Percentiles rank a stretch among this genome's conserved stretches.
phyloP scores from a whole-genome alignment of 2,329 filamentous ascomycete genomes.

The Ophiostoma angusticollis region DNA sequence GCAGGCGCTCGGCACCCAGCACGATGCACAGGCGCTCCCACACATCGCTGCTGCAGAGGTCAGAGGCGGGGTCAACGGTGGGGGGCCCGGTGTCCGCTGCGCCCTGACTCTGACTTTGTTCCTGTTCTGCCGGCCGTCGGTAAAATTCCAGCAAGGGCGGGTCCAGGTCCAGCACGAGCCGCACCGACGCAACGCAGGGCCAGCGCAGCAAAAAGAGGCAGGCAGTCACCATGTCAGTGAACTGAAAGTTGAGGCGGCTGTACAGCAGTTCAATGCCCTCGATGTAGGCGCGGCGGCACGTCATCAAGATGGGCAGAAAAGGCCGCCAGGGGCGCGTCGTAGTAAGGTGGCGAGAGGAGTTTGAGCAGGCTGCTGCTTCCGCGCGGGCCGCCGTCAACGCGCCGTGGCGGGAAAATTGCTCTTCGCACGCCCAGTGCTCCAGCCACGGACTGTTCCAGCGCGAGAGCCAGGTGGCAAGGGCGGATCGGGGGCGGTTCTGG shows the following conservation, averaged over 20 bases:
- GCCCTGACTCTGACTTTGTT: not conserved
- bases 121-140: conserved; percentile 7
- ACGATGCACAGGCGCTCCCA: conserved; percentile 18
- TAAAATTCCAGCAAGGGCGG: conserved; percentile 19
- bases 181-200: conserved; percentile 14
- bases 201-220: conserved; percentile 16
- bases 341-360: no score
- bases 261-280: conserved; percentile 18
- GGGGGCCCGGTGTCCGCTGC: conserved; percentile 12
- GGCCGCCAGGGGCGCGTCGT: no score
- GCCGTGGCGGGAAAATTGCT: not conserved
- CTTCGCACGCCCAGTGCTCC: conserved; percentile 7
- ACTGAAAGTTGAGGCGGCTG: conserved; percentile 17
- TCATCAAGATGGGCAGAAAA: conserved; percentile 13
- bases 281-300: conserved; percentile 14
- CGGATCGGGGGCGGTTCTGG: not conserved
- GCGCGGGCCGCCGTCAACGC: not conserved
- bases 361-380: not conserved
- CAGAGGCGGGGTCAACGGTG: conserved; percentile 8
- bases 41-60: conserved; percentile 16
- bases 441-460: conserved; percentile 5
- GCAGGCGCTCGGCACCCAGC: conserved; percentile 10
- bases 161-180: conserved; percentile 17
- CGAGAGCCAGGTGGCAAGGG: not conserved
- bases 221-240: conserved; percentile 17